Evolutionary conservation across 768 basidiomycete genomes (phyloP), one percentile per base, ranked within the genome.

Genomic region (Boletus coccyginus): DNA sequence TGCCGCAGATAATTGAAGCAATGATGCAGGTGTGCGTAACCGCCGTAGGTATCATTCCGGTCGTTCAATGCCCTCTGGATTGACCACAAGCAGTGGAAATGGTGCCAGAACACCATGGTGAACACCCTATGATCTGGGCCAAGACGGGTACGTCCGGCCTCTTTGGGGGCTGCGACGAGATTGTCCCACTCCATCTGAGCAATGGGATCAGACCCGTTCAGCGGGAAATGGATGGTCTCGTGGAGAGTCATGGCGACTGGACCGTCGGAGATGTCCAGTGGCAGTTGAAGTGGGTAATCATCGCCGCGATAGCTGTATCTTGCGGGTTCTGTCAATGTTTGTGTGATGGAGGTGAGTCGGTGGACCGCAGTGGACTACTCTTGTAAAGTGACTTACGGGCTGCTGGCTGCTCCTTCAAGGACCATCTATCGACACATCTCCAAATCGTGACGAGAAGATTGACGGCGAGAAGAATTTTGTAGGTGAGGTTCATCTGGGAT

Each of bases 1-100:
- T 61, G 59, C 1, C 60, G 60, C 4, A 61, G 32, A 39, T 61
- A 61, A 3, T 61, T 61, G 41, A 61, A 52, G 27, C 60, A 62
- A 21, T 61, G 60, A 9, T 61, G 60, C 0, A 61, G 32, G 12
- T 61, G 60, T 7, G 9, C 53, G 41, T 61, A 56, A 10, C 40
- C 46, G 4, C 46, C 60, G 24, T 47, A 57, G 1, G 36, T 32
- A 9, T 62, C 60, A 3, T 57, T 32, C 24, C 17, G 60, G 38
- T 61, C 60, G 8, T 61, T 52, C 3, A 61, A 10, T 7, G 59
- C 60, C 41, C 29, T 47, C 10, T 57, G 60, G 17, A 61, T 56
- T 7, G 53, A 61, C 60, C 60, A 61, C 19, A 56, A 19, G 33
- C 60, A 61, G 32, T 61, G 60, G 38, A 62, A 44, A 8, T 61